Evolutionary conservation across 495 filamentous ascomycete species (phyloP).

Genomic region (Annulohypoxylon maeteangense): DNA sequence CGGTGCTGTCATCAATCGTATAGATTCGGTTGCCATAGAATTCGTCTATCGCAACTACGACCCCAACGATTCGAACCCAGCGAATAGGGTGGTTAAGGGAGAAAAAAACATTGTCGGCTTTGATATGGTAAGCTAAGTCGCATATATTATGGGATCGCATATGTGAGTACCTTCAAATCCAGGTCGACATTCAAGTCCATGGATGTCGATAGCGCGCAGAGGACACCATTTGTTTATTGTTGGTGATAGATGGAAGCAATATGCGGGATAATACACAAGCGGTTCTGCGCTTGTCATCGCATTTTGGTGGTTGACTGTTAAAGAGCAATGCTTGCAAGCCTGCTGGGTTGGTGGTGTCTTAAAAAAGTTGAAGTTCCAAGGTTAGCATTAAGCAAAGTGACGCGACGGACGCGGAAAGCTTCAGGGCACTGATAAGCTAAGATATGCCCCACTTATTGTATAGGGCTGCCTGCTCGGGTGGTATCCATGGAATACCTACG

Average conservation of each 20-base stretch:
- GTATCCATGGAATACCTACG: not conserved
- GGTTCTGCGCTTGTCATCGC: constrained; percentile 62
- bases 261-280: constrained; percentile 73
- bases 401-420: constrained; percentile 17
- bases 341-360: constrained; percentile 1
- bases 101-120: constrained; percentile 81
- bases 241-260: constrained; percentile 84
- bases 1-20: constrained; percentile 88
- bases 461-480: not conserved
- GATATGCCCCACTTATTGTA: constrained; percentile 23
- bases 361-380: constrained; percentile 28
- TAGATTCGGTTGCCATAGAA: constrained; percentile 68
- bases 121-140: constrained; percentile 17
- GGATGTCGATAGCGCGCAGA: constrained; percentile 76
- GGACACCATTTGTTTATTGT: constrained; percentile 88
- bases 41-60: constrained; percentile 80
- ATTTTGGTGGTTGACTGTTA: constrained; percentile 46
- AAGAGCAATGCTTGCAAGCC: constrained; percentile 25
- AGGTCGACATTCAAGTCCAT: constrained; percentile 63
- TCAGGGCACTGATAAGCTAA: not conserved
- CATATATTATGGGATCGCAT: not conserved
- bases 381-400: constrained; percentile 24
- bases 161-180: constrained; percentile 72
- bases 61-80: constrained; percentile 81
- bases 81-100: constrained; percentile 88